Base-by-base conservation (phyloP, 2,329 filamentous ascomycete species). In the Aspergillus pseudoterreus region DNA sequence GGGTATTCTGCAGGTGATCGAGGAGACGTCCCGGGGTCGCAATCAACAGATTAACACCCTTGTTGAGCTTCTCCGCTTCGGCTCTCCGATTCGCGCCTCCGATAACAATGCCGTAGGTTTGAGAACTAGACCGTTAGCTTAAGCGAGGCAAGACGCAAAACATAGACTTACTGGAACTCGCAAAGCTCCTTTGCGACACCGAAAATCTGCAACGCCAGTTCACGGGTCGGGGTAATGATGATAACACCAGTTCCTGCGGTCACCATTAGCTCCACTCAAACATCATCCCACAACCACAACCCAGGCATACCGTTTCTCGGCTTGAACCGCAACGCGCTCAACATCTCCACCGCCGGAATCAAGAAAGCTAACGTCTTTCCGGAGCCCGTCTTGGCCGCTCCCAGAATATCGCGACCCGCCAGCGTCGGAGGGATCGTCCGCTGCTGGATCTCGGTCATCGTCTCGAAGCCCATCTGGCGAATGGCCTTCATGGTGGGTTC, bases 321-420 rank as follows among this genome's bases (percentile, higher is more conserved):
- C 78, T 97, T 97, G 81, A 96, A 97, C 56, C 87, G 84, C 63
- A 99, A 80, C 14, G 91, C 85, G 67, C 86, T 85, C 54, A 99
- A 81, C 85, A 96, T 95, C 75, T 97, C 94, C 36, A 97, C 81
- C 2, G 92, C 92, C 15, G 94, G 94, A 52, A 97, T 92, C 55
- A 99, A 78, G 75, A 99, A 99, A 3, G 92, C 87, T 54, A 97
- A 75, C 1, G 94, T 99, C 78, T 99, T 99, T 68, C 94, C 94
- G 19, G 90, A 95, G 41, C 92, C 92, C 3, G 92, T 96, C 79
- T 97, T 97, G 46, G 94, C 94, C 30, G 92, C 92, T 63, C 94
- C 94, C 42, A 99, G 82, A 19, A 97, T 89, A 75, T 97, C 92
- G 67, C 88, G 86, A 57, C 94, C 94, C 39, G 92, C 90, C 53